Conservation (phyloP, 2,329 filamentous ascomycete species). For the Diaporthe citrichinensis region DNA sequence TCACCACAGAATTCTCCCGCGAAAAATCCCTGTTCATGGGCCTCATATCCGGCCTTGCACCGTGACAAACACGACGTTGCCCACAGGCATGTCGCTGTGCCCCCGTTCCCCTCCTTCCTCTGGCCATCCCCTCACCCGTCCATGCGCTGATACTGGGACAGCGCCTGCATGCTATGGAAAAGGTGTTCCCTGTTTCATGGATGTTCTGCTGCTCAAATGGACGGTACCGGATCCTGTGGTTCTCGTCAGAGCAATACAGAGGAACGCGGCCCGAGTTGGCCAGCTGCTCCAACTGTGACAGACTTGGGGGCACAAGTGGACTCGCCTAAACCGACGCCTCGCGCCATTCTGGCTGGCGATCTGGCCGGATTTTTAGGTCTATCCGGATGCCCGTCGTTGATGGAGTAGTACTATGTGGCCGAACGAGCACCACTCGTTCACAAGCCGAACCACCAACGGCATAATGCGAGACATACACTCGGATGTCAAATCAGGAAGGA, state of each 20-base stretch:
- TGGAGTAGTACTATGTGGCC: conserved; percentile 14
- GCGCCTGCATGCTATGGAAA: not conserved
- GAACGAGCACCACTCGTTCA: conserved; percentile 18
- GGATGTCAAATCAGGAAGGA: not conserved
- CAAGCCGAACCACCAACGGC: conserved; percentile 1
- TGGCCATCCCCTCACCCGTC: conserved; percentile 4
- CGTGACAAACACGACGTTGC: conserved; percentile 14
- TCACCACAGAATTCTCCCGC: conserved; percentile 19
- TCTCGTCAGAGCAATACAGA: not conserved
- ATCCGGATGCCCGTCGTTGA: not conserved
- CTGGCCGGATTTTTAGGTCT: not conserved
- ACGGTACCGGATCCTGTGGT: not conserved
- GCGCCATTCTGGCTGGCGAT: not conserved
- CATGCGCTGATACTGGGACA: not conserved
- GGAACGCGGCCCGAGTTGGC: not conserved
- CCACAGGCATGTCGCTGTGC: not conserved
- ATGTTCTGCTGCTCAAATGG: not conserved
- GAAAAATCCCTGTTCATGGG: not conserved
- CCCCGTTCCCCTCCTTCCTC: not conserved
- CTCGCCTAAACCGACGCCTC: not conserved
- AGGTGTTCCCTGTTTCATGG: not conserved
- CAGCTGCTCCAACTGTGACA: conserved; percentile 3
- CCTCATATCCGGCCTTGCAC: conserved; percentile 20
- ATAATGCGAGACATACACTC: conserved; percentile 8
- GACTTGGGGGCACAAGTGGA: conserved; percentile 16